A percentile compares a stretch with the other conserved stretches of the same genome.
phyloP scores from a whole-genome alignment of 192 early-diverging fungal genomes.

The Phycomyces nitens region DNA sequence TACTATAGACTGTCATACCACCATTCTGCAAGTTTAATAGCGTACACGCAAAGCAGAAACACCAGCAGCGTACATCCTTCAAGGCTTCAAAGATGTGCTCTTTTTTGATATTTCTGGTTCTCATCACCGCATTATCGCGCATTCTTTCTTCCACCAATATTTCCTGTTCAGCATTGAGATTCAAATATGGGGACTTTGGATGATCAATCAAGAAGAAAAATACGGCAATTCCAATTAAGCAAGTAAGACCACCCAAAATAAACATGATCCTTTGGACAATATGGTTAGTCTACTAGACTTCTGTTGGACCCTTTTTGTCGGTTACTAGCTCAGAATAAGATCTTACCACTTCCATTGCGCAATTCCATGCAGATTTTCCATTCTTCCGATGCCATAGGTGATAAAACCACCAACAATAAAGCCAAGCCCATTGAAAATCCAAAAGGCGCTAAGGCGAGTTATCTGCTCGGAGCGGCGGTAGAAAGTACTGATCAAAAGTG shows the following conservation, averaged over 20 bases:
- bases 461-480: slow-evolving; percentile 29
- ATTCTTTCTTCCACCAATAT: slow-evolving; percentile 28
- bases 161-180: slow-evolving; percentile 27
- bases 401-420: slow-evolving; percentile 21
- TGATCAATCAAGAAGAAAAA: slow-evolving; percentile 34
- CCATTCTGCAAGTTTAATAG: slow-evolving; percentile 30
- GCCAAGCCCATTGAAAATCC: slow-evolving; percentile 26
- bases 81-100: slow-evolving; percentile 26
- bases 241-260: slow-evolving; percentile 20
- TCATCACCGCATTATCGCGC: slow-evolving; percentile 27
- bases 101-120: slow-evolving; percentile 18
- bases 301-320: too few species aligned
- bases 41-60: slow-evolving; percentile 10
- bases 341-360: slow-evolving; percentile 31
- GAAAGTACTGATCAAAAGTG: slow-evolving; percentile 23
- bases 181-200: slow-evolving; percentile 19
- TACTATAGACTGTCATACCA: slow-evolving; percentile 29
- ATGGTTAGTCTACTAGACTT: neutral
- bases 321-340: neutral
- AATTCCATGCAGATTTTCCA: slow-evolving; percentile 1
- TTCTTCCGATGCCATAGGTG: slow-evolving; percentile 29
- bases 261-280: slow-evolving; percentile 30
- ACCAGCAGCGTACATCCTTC: slow-evolving; percentile 23
- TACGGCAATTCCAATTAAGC: slow-evolving; percentile 13
- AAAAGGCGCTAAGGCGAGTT: slow-evolving; percentile 20